Evolutionary conservation across 2,329 filamentous ascomycete species (phyloP), one percentile per base, ranked within the genome.

Genomic region (Paraphoma chrysanthemicola): DNA sequence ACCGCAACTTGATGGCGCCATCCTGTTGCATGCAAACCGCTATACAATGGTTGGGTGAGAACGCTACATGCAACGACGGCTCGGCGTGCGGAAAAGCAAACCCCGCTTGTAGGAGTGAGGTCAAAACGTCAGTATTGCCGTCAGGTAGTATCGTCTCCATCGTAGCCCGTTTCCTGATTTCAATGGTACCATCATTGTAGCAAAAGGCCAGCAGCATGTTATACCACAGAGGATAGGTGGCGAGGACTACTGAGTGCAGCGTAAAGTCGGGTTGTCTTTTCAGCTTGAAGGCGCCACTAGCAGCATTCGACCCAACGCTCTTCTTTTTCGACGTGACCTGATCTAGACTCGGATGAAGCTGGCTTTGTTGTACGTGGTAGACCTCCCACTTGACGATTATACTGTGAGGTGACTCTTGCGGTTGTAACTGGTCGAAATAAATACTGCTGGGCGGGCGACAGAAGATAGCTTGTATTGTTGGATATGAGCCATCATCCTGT

Each of bases 361-460:
- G 66, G 30, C 68, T 82, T 60, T 89, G 86, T n/a, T 84, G 78
- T 46, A 86, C 83, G 31, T 90, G 87, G 31, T 85, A 82, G 9
- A 94, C 74, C 64, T 95, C 89, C 94, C 94, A 98, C 59, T 90
- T 86, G 60, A 92, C 88, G 59, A 98, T 82, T 41, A 93, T 85
- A 64, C 89, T 96, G 64, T 90, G 87, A 0, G 86, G 80, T 31
- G 88, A 86, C 62, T 88, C 86, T 42, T 84, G 83, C 51, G 85
- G 88, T 30, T 88, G 82, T 30, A 83, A 82, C 51, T 78, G 78
- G 50, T 78, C 78, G 14, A 71, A 62, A 14, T 70, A 60, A 7
- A 71, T 58, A 9, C 71, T 23, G 17, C 70, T 77, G 28, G 80
- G 82, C 53, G 81, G 76, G 68, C 84, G 85, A 9, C 90, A 90